Base-by-base conservation (phyloP, 441 rosid genomes). In the Mallotus japonicus region DNA sequence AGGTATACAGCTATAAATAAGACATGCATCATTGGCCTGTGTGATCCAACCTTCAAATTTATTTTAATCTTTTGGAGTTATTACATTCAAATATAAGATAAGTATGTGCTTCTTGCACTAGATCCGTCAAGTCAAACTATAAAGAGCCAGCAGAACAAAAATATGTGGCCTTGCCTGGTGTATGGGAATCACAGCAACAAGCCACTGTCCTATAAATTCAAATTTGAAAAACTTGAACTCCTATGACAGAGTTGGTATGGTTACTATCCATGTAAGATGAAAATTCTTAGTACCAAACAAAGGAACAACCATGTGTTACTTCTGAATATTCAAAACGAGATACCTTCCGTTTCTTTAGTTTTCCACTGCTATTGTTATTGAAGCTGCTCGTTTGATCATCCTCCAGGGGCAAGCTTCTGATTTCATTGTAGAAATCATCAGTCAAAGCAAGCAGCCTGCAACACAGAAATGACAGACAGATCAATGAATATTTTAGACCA, bases 331-430 rank as follows among this genome's bases (percentile, higher is more conserved):
- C 28, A 44, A 10, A 58, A 37, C 40, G 50, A 24, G 28, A 53
- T 76, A 90, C 92, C 91, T 86, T 87, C 69, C 73, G 85, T 77
- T 84, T 88, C 77, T 86, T 85, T 32, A 76, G 54, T 77, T 85
- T 87, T 70, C 80, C 85, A 51, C 80, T 70, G 64, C 73, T 54
- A 70, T 67, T 74, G 42, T 49, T 73, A 49, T 80, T 32, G 20
- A 78, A 69, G 73, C 78, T 65, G 20, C 72, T 34, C 75, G 73
- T 49, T 71, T 59, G 73, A 54, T 83, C 79, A 69, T 78, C 88
- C 63, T 81, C 89, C 28, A 85, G 4, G 20, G 91, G 87, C 75
- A 92, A 80, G 71, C 79, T 83, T 78, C 89, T 89, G 78, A 90
- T 73, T 65, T 89, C 97, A 40, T 90, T 90, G 47, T 50, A 83